phyloP scores from a whole-genome alignment of 768 basidiomycete species.

The Cantharellus cinnabarinus region DNA sequence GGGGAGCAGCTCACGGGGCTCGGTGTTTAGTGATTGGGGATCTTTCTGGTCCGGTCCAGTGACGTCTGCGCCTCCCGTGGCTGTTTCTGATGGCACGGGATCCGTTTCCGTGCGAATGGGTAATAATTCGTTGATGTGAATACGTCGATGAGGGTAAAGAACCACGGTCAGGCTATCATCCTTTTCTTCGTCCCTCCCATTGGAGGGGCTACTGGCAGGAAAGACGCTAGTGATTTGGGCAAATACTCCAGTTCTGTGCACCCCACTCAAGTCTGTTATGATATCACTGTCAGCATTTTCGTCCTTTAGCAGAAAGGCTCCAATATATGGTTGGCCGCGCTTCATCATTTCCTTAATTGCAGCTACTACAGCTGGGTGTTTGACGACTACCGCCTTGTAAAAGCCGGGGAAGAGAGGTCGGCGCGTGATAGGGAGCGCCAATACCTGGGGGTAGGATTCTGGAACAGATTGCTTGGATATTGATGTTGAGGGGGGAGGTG shows the following conservation, averaged over 20 bases:
- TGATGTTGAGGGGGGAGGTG: constrained; percentile 20
- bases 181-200: constrained; percentile 31
- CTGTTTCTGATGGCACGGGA: constrained; percentile 17
- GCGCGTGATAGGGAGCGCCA: constrained; percentile 87
- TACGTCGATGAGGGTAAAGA: constrained; percentile 79
- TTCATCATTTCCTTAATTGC: constrained; percentile 95
- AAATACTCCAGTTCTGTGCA: constrained; percentile 87
- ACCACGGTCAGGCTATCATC: constrained; percentile 90
- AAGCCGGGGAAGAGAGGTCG: constrained; percentile 93
- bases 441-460: constrained; percentile 78
- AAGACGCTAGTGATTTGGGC: constrained; percentile 93
- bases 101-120: constrained; percentile 30
- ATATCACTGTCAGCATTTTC: constrained; percentile 82
- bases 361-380: constrained; percentile 74
- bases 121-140: constrained; percentile 71
- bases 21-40: neutral
- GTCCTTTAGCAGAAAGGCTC: constrained; percentile 90
- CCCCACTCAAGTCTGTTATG: constrained; percentile 69
- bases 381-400: constrained; percentile 92
- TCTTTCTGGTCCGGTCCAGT: too few relatives aligned
- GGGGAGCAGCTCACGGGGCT: neutral
- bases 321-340: constrained; percentile 90
- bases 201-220: constrained; percentile 23
- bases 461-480: constrained; percentile 79
- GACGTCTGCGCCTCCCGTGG: constrained; percentile 10